Percentiles rank a stretch among this genome's conserved stretches.
Evolutionary conservation across 108 stramenopile genomes (phyloP).

Genomic region (Epithemia pelagica): DNA sequence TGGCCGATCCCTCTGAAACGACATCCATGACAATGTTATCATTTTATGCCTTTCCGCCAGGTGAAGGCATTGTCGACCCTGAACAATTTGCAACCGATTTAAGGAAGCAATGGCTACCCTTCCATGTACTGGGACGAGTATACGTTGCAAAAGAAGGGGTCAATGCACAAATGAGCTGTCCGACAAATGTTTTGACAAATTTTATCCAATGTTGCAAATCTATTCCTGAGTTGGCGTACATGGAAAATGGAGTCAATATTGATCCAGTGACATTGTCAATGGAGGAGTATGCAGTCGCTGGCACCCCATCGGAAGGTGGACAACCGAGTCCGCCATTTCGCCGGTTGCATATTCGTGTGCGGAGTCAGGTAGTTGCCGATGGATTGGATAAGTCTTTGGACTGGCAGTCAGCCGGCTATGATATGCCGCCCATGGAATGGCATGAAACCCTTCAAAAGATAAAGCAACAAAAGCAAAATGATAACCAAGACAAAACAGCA

Average conservation of each 20-base stretch:
- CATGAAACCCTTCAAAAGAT: constrained; percentile 79
- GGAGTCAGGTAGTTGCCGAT: constrained; percentile 93
- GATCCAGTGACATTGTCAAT: constrained; percentile 63
- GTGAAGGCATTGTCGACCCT: constrained; percentile 48
- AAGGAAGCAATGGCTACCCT: constrained; percentile 70
- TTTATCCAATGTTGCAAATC: constrained; percentile 50
- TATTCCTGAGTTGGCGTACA: constrained; percentile 56
- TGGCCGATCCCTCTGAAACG: constrained; percentile 63
- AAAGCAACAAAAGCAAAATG: neutral
- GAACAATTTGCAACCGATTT: constrained; percentile 58
- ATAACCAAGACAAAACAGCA: neutral
- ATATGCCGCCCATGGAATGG: constrained; percentile 92
- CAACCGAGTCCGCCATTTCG: constrained; percentile 75
- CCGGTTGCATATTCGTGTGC: constrained; percentile 82
- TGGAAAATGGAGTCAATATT: constrained; percentile 88
- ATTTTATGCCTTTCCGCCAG: constrained; percentile 79
- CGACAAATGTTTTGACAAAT: constrained; percentile 71
- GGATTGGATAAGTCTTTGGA: constrained; percentile 78
- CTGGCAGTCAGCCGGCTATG: constrained; percentile 85
- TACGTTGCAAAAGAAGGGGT: constrained; percentile 94
- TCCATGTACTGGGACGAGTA: constrained; percentile 83
- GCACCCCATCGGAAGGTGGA: constrained; percentile 32
- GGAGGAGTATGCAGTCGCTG: constrained; percentile 58
- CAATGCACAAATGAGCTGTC: constrained; percentile 97
- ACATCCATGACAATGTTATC: constrained; percentile 84